Evolutionary conservation across 768 basidiomycete species (phyloP), one percentile per base, ranked within the genome.

Genomic region (Polyporus arcularius): DNA sequence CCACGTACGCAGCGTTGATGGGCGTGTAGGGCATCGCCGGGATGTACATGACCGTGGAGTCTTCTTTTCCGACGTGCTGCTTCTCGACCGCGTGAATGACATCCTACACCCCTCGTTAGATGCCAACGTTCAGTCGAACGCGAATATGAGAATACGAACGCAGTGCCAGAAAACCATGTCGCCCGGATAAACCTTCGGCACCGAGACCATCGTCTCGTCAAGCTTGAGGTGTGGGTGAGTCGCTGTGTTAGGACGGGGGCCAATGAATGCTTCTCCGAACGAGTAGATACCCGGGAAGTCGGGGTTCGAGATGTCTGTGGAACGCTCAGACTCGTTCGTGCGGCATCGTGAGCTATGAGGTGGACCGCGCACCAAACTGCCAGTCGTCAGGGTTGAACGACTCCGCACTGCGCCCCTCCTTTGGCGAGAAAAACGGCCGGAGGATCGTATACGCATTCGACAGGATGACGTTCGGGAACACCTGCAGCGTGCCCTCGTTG

Each of bases 111-210:
- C 18, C 5, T 8, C 5, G 40, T 38, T 2, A 26, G 52, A 14
- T 10, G 14, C 18, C 39, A 32, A 3, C 2, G 26, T 14, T 30
- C 15, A 26, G 18, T 28, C n/a, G 48, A 26, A 26, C 1, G 45
- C 4, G 18, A n/a, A 32, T n/a, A 38, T 31, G 5, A 53, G 2
- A 35, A 6, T 52, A 61, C 76, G 45, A 55, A 81, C 83, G 58
- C 85, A 87, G 65, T 89, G 88, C 88, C 90, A 91, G 73, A 88
- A 90, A 3, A 90, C 87, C 66, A 87, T 84, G 68, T 92, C 90
- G 2, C 91, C 91, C 0, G 90, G 89, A 53, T 79, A 76, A 5
- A 92, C 90, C 62, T 79, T 82, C 1, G 90, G 90, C 9, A 89
- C 77, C 2, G 86, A 84, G 30, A 83, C 83, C 88, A 92, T 90